These are phyloP conservation scores for Stromatinia cepivora DNA, from an alignment of 2,329 filamentous ascomycete genomes.

Conservation along the genomic window DNA sequence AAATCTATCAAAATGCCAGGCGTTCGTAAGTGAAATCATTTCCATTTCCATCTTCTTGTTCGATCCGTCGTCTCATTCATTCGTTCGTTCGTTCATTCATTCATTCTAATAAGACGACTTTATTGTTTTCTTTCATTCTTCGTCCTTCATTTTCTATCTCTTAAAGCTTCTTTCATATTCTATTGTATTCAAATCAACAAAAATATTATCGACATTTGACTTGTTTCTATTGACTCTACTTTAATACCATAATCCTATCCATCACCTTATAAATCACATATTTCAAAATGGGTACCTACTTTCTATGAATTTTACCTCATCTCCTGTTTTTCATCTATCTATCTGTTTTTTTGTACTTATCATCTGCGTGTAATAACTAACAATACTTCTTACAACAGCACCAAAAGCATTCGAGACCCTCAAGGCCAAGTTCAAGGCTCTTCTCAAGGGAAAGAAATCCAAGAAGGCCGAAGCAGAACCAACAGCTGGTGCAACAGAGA, in stretches of 20 bases:
- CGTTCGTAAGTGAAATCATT: conserved; percentile 35
- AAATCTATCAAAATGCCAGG: conserved; percentile 36
- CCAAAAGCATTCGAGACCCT: conserved; percentile 37
- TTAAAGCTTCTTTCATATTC: neutral
- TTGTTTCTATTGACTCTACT: neutral
- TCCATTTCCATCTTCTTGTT: conserved; percentile 14
- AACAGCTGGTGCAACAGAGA: conserved; percentile 26
- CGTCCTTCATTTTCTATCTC: neutral
- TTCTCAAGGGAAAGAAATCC: conserved; percentile 37
- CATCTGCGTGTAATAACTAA: neutral
- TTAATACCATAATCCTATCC: conserved; percentile 2
- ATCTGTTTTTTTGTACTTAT: neutral
- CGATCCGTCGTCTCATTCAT: neutral
- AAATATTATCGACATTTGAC: neutral
- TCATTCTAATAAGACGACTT: conserved; percentile 9
- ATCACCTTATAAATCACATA: conserved; percentile 10
- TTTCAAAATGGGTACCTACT: conserved; percentile 23
- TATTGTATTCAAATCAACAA: neutral
- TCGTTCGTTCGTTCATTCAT: neutral
- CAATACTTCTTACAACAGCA: conserved; percentile 29
- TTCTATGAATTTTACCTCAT: neutral
- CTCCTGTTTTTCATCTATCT: neutral
- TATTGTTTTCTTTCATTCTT: conserved; percentile 6
- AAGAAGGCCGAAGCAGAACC: conserved; percentile 32
- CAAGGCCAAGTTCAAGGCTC: conserved; percentile 40